Conservation (phyloP, 768 basidiomycete genomes). For the Mycena pura region DNA sequence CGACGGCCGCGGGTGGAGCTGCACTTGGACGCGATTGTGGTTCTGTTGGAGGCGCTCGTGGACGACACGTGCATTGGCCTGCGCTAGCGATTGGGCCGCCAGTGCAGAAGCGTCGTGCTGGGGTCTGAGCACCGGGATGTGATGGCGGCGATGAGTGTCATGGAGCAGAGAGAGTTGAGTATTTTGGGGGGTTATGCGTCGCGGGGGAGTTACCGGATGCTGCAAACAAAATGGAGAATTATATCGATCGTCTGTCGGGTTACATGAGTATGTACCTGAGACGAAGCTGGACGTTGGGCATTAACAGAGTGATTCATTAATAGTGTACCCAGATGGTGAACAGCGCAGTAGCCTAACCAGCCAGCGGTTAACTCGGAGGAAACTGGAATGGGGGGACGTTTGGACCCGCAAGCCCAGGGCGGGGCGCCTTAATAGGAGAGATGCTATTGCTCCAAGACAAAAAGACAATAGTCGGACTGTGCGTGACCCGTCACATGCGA, state of each 20-base stretch:
- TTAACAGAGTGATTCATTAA: slow-evolving; percentile 22
- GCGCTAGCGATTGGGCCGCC: slow-evolving; percentile 2
- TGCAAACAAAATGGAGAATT: background rate
- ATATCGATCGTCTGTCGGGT: no score
- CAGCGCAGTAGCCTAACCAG: slow-evolving; percentile 4
- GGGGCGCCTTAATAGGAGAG: slow-evolving; percentile 11
- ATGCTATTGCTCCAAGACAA: slow-evolving; percentile 20
- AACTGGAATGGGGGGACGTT: slow-evolving; percentile 3
- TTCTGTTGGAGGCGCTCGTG: slow-evolving; percentile 24
- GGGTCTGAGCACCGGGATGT: background rate
- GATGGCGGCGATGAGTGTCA: slow-evolving; percentile 9
- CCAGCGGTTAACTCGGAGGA: slow-evolving; percentile 15
- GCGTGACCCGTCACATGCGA: slow-evolving; percentile 16
- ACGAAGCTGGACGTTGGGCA: slow-evolving; percentile 12
- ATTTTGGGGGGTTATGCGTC: background rate
- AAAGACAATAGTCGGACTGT: slow-evolving; percentile 20
- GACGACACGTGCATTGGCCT: slow-evolving; percentile 20
- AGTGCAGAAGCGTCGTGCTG: slow-evolving; percentile 1
- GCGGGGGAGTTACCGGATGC: slow-evolving; percentile 17
- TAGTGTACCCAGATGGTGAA: slow-evolving; percentile 8
- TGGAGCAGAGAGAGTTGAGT: background rate
- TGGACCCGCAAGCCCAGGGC: slow-evolving; percentile 21
- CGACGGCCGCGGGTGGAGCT: slow-evolving; percentile 11
- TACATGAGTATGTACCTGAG: slow-evolving; percentile 3
- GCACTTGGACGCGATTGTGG: slow-evolving; percentile 23